Percentiles rank a stretch among this genome's conserved stretches.
phyloP scores from a whole-genome alignment of 108 stramenopile genomes.

The Skeletonema marinoi region DNA sequence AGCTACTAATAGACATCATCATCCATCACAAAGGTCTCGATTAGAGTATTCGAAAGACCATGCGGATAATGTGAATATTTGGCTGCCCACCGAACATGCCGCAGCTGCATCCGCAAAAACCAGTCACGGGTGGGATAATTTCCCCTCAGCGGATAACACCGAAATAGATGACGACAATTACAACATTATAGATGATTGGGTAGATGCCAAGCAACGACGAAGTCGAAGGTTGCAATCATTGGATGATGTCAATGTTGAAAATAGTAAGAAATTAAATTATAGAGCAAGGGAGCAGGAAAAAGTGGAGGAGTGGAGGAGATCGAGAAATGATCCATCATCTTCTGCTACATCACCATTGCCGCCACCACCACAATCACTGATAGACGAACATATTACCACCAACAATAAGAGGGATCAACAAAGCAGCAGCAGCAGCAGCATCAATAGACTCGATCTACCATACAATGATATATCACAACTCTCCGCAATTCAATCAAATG shows the following conservation, averaged over 20 bases:
- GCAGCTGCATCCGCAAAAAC: not conserved
- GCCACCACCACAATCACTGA: not conserved
- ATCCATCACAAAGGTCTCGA: not conserved
- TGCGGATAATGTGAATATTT: not conserved
- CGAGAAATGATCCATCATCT: not conserved
- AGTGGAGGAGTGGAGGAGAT: not conserved
- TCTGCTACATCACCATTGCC: not conserved
- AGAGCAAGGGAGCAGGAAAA: not conserved
- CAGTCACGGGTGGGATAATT: constrained; percentile 3
- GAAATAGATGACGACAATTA: not conserved
- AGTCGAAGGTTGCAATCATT: constrained; percentile 24
- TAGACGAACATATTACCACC: not conserved
- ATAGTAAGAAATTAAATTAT: constrained; percentile 4
- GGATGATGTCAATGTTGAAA: constrained; percentile 10
- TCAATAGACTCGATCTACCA: constrained; percentile 20
- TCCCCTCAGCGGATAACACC: not conserved
- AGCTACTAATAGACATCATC: not conserved
- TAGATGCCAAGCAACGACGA: constrained; percentile 19
- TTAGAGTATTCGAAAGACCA: constrained; percentile 11
- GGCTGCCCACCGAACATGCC: constrained; percentile 4
- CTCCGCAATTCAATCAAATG: constrained; percentile 50
- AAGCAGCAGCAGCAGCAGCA: not conserved
- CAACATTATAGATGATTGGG: constrained; percentile 2
- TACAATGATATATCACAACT: constrained; percentile 46
- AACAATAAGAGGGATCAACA: not conserved